phyloP scores from a whole-genome alignment of 2,329 filamentous ascomycete species.

The Fusarium multiceps region DNA sequence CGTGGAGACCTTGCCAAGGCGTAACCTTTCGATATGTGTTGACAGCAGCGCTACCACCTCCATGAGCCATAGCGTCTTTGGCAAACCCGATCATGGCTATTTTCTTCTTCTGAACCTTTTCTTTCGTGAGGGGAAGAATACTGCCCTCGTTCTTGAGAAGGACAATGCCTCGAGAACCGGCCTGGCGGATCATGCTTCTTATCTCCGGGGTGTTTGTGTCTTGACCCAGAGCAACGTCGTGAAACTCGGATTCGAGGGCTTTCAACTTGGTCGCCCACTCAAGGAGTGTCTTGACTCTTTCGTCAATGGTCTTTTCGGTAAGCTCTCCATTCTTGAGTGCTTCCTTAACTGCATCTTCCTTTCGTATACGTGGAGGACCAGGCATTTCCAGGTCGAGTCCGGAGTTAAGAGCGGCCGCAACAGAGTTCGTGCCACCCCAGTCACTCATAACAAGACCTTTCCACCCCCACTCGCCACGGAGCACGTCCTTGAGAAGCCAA shows the following conservation, averaged over 20 bases:
- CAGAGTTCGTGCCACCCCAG: conserved; percentile 56
- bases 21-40: conserved; percentile 50
- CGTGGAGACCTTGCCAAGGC: conserved; percentile 47
- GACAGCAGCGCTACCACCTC: conserved; percentile 49
- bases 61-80: conserved; percentile 47
- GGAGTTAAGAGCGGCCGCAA: conserved; percentile 48
- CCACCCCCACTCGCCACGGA: conserved; percentile 59
- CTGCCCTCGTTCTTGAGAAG: conserved; percentile 71
- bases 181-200: conserved; percentile 40
- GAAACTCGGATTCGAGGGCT: conserved; percentile 26
- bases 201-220: conserved; percentile 42
- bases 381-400: conserved; percentile 53
- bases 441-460: conserved; percentile 60
- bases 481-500: conserved; percentile 52
- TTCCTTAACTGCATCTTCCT: conserved; percentile 38
- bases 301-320: conserved; percentile 40
- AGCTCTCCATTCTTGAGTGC: conserved; percentile 39
- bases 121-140: conserved; percentile 61
- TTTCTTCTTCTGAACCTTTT: conserved; percentile 40
- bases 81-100: conserved; percentile 49
- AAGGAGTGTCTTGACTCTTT: conserved; percentile 48
- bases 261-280: conserved; percentile 46
- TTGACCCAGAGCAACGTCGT: conserved; percentile 1
- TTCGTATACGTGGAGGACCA: conserved; percentile 47
- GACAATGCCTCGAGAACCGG: conserved; percentile 64